Evolutionary conservation across 148 eudicot genomes (phyloP).

Genomic region (Silene uniflora): DNA sequence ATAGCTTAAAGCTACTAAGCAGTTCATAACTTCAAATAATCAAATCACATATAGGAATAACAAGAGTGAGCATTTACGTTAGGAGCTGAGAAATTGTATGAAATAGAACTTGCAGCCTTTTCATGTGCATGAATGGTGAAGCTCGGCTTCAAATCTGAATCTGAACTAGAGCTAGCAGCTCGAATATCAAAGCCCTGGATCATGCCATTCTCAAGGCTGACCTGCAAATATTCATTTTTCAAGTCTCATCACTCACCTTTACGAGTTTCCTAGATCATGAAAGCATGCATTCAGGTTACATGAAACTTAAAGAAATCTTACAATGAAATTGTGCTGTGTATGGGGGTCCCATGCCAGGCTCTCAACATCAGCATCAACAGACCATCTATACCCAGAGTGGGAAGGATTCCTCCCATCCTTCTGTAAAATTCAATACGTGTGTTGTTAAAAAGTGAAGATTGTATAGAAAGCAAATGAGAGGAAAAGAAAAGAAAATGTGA

Average conservation of each 20-base stretch:
- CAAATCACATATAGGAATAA: not conserved
- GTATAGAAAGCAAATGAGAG: constrained; percentile 12
- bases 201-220: constrained; percentile 83
- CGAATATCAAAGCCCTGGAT: constrained; percentile 80
- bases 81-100: constrained; percentile 62
- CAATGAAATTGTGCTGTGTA: constrained; percentile 75
- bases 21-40: not conserved
- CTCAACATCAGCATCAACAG: constrained; percentile 86
- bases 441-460: constrained; percentile 1
- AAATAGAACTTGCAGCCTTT: constrained; percentile 71
- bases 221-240: constrained; percentile 39
- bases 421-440: constrained; percentile 34
- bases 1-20: not conserved
- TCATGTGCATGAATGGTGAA: constrained; percentile 94
- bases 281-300: not conserved
- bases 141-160: constrained; percentile 50
- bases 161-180: constrained; percentile 51
- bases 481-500: not conserved
- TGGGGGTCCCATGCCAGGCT: constrained; percentile 95
- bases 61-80: constrained; percentile 41
- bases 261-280: constrained; percentile 1
- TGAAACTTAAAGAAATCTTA: constrained; percentile 23
- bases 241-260: not conserved
- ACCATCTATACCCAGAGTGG: constrained; percentile 78
- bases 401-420: constrained; percentile 80